Evolutionary conservation across 1,284 basidiomycete genomes (phyloP).

Genomic region (Ceratobasidium sp.): DNA sequence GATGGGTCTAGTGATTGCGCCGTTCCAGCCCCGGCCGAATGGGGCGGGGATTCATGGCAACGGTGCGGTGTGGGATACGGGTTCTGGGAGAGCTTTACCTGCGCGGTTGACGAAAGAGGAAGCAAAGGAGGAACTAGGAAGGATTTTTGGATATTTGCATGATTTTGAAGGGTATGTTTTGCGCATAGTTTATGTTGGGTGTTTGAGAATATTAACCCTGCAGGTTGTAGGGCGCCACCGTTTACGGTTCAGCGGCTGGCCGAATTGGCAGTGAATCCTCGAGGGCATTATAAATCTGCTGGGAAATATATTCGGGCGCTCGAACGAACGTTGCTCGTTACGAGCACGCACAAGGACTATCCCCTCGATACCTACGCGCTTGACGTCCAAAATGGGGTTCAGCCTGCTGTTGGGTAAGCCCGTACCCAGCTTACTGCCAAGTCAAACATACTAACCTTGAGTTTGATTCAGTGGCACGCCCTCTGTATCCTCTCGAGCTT

Average conservation of each 20-base stretch:
- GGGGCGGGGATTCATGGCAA: constrained; percentile 56
- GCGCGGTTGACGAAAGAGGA: constrained; percentile 68
- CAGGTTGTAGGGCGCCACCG: constrained; percentile 71
- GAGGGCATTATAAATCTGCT: constrained; percentile 77
- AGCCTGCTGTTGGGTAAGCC: constrained; percentile 23
- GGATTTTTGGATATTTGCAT: constrained; percentile 76
- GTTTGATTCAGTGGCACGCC: constrained; percentile 46
- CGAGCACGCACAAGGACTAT: constrained; percentile 81
- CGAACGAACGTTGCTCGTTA: constrained; percentile 87
- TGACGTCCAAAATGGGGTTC: constrained; percentile 53
- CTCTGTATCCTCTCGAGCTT: constrained; percentile 58
- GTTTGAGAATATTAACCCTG: constrained; percentile 38
- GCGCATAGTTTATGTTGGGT: neutral
- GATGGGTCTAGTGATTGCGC: constrained; percentile 81
- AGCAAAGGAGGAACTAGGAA: constrained; percentile 69
- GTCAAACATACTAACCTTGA: constrained; percentile 20
- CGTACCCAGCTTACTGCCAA: constrained; percentile 56
- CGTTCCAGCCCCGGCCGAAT: constrained; percentile 75
- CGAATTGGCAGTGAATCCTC: constrained; percentile 83
- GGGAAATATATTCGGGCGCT: constrained; percentile 94
- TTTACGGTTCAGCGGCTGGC: constrained; percentile 94
- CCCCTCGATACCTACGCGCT: constrained; percentile 65
- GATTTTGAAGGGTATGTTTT: constrained; percentile 79
- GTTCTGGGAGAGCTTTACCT: constrained; percentile 70
- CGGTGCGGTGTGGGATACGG: constrained; percentile 66